These are phyloP conservation scores for Helianthus tuberosus DNA, from an alignment of 129 eudicot species.

Conservation along the genomic window DNA sequence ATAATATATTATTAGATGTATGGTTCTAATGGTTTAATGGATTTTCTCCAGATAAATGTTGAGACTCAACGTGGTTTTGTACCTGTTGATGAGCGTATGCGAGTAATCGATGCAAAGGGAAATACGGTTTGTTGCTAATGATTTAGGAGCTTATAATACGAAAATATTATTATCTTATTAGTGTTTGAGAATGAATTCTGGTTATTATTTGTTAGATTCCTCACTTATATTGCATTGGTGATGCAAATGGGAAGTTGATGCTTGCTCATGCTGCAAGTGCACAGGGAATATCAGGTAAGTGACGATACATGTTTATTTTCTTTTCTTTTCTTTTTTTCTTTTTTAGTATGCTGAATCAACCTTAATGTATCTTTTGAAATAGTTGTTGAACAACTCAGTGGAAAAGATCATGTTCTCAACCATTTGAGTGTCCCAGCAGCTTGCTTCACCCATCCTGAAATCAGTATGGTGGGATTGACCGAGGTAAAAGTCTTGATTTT, in stretches of 20 bases:
- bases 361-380: conserved; percentile 9
- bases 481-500: no score
- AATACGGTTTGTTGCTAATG: conserved; percentile 52
- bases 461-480: conserved; percentile 96
- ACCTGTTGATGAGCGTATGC: conserved; percentile 96
- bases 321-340: background rate
- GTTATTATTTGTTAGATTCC: conserved; percentile 59
- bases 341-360: background rate
- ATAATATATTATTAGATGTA: conserved; percentile 11
- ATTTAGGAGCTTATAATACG: conserved; percentile 7
- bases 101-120: conserved; percentile 84
- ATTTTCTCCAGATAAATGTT: conserved; percentile 66
- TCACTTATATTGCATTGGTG: conserved; percentile 94
- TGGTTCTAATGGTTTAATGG: conserved; percentile 24
- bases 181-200: conserved; percentile 12
- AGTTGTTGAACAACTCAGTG: conserved; percentile 97
- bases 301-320: conserved; percentile 8
- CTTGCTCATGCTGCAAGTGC: conserved; percentile 99
- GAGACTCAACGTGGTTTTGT: conserved; percentile 90
- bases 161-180: conserved; percentile 8
- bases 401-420: conserved; percentile 88
- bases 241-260: conserved; percentile 99
- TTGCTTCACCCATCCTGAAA: conserved; percentile 98
- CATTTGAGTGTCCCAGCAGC: conserved; percentile 95
- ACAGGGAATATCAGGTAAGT: conserved; percentile 92